Evolutionary conservation across 177 flowering plant species (phyloP).

Genomic region (Vitis hybrid): DNA sequence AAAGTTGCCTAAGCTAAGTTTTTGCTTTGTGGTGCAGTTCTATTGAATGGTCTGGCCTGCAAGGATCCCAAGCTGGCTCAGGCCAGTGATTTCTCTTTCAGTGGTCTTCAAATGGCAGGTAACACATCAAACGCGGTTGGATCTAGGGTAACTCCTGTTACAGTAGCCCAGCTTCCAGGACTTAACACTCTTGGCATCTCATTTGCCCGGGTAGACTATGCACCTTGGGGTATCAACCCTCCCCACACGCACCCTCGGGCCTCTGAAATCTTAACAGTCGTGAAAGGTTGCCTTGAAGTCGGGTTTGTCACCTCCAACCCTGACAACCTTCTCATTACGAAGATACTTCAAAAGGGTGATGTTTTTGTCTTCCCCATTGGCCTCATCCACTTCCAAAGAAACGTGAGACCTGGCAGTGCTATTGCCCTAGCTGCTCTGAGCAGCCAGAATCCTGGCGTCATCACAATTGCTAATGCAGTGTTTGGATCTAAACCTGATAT

Average conservation of each 20-base stretch:
- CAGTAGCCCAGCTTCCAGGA: conserved; percentile 3
- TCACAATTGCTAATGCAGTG: conserved; percentile 14
- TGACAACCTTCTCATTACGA: conserved; percentile 9
- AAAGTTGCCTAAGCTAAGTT: too few relatives aligned
- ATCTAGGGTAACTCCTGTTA: conserved; percentile 1
- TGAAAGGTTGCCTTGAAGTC: conserved; percentile 10
- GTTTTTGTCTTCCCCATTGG: conserved; percentile 20
- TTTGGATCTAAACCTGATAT: conserved; percentile 17
- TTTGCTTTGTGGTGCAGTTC: not conserved
- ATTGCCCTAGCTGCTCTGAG: conserved; percentile 7
- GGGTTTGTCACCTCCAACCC: conserved; percentile 16
- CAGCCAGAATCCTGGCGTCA: conserved; percentile 19
- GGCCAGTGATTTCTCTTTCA: conserved; percentile 6
- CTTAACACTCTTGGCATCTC: conserved; percentile 20
- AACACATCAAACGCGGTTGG: conserved; percentile 9
- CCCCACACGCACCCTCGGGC: conserved; percentile 18
- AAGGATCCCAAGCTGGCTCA: conserved; percentile 1
- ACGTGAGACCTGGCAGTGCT: not conserved
- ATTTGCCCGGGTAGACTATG: conserved; percentile 12
- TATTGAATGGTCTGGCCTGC: conserved; percentile 8
- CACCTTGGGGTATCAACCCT: conserved; percentile 17
- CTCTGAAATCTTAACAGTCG: conserved; percentile 8
- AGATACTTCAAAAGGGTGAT: conserved; percentile 11
- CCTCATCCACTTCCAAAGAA: conserved; percentile 6
- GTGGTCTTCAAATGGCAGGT: conserved; percentile 10